Conservation (phyloP, 192 early-diverging fungal species). For the Rhizoclosmatium sp. region DNA sequence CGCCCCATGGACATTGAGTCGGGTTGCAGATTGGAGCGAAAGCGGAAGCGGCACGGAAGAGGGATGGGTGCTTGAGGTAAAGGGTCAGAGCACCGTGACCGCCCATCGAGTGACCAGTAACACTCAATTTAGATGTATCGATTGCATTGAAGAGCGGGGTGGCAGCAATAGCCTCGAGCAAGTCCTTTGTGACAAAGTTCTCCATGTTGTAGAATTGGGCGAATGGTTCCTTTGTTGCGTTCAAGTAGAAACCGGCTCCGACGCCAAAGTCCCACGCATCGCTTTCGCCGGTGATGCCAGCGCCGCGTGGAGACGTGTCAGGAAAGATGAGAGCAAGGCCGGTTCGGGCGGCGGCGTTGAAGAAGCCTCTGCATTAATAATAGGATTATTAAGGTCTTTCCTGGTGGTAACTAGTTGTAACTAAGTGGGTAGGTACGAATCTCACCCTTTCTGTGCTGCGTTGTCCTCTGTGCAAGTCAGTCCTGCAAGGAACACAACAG, state of each 20-base stretch:
- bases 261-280: conserved; percentile 74
- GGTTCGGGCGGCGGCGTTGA: conserved; percentile 66
- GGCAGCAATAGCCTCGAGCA: conserved; percentile 63
- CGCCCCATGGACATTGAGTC: conserved; percentile 76
- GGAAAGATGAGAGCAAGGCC: conserved; percentile 82
- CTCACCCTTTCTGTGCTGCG: conserved; percentile 78
- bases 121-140: conserved; percentile 39
- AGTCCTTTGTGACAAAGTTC: conserved; percentile 79
- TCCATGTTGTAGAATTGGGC: conserved; percentile 79
- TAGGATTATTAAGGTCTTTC: too few relatives aligned
- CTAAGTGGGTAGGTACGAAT: too few relatives aligned
- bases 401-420: too few relatives aligned
- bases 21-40: conserved; percentile 87
- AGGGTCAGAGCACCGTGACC: conserved; percentile 88
- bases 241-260: conserved; percentile 64
- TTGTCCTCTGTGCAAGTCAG: conserved; percentile 79
- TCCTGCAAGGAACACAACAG: conserved; percentile 82
- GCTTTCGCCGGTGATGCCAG: conserved; percentile 76
- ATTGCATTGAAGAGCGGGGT: conserved; percentile 44
- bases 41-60: conserved; percentile 77
- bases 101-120: conserved; percentile 67
- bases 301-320: conserved; percentile 82
- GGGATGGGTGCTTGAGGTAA: conserved; percentile 74
- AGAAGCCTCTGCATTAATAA: conserved; percentile 54
- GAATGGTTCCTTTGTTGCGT: neutral